These are phyloP conservation scores for Sanghuangporus baumii DNA, from an alignment of 1,284 basidiomycete genomes.

Conservation along the genomic window DNA sequence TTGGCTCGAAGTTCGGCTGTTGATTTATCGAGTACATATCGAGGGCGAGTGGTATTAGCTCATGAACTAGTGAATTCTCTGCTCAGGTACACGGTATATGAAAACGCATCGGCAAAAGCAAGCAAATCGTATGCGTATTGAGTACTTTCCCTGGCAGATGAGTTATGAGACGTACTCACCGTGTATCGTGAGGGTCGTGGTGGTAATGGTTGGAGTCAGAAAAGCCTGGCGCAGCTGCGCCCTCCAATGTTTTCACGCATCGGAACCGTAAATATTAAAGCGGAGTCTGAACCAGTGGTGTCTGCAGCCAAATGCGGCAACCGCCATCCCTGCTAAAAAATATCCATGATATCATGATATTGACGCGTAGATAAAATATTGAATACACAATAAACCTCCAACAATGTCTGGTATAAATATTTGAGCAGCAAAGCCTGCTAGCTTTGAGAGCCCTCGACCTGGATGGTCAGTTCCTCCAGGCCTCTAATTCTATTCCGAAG, in stretches of 20 bases:
- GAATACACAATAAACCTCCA: background rate
- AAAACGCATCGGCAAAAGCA: too few species aligned
- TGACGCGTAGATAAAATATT: background rate
- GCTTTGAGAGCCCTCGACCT: constrained; percentile 47
- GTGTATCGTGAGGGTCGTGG: background rate
- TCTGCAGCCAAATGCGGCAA: too few species aligned
- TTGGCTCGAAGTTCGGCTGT: too few species aligned
- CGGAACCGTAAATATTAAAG: background rate
- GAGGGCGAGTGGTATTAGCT: too few species aligned
- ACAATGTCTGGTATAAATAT: background rate
- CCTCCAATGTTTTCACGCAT: background rate
- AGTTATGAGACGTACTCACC: background rate
- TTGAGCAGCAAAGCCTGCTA: background rate
- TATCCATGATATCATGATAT: background rate
- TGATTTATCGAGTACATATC: too few species aligned
- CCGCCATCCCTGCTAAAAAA: too few species aligned
- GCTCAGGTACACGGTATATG: too few species aligned
- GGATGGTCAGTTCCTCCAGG: constrained; percentile 82
- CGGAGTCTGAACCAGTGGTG: background rate
- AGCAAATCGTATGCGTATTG: too few species aligned
- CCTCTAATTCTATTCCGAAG: constrained; percentile 70
- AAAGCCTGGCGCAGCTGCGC: background rate
- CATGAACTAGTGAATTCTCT: too few species aligned
- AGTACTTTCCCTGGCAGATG: too few species aligned
- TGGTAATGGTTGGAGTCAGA: background rate